These are phyloP conservation scores for Solanum chacoense DNA, from an alignment of 305 asterid genomes.

Conservation along the genomic window DNA sequence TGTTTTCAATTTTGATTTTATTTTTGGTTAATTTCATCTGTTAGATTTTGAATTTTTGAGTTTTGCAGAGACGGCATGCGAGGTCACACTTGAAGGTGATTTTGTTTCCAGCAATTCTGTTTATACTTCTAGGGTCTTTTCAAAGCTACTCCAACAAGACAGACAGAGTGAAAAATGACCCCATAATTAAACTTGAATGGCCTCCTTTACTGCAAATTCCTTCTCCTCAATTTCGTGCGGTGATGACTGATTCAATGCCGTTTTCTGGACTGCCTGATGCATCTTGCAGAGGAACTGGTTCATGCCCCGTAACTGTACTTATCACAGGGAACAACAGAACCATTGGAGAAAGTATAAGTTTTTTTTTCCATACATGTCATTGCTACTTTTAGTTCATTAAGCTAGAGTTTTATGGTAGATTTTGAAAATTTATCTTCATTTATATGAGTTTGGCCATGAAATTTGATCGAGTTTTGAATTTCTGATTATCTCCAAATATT, in stretches of 20 bases:
- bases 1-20: not conserved
- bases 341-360: conserved; percentile 15
- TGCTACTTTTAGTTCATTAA: not conserved
- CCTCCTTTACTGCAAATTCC: conserved; percentile 19
- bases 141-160: not conserved
- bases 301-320: conserved; percentile 23
- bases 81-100: conserved; percentile 16
- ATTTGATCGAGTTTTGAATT: not conserved
- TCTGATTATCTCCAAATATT: not conserved
- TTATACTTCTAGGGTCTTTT: conserved; percentile 9
- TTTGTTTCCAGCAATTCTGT: conserved; percentile 15
- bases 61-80: conserved; percentile 16
- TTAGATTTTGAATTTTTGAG: not conserved
- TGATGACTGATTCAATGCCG: conserved; percentile 6
- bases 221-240: conserved; percentile 14
- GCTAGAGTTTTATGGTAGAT: not conserved
- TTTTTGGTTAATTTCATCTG: not conserved
- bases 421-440: not conserved
- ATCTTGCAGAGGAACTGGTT: conserved; percentile 15
- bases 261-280: conserved; percentile 17
- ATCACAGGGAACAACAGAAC: conserved; percentile 23
- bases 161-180: not conserved
- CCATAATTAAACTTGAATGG: not conserved
- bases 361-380: not conserved
- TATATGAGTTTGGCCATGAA: not conserved